Evolutionary conservation across 768 basidiomycete species (phyloP).

Genomic region (Tylopilus subfusipes): DNA sequence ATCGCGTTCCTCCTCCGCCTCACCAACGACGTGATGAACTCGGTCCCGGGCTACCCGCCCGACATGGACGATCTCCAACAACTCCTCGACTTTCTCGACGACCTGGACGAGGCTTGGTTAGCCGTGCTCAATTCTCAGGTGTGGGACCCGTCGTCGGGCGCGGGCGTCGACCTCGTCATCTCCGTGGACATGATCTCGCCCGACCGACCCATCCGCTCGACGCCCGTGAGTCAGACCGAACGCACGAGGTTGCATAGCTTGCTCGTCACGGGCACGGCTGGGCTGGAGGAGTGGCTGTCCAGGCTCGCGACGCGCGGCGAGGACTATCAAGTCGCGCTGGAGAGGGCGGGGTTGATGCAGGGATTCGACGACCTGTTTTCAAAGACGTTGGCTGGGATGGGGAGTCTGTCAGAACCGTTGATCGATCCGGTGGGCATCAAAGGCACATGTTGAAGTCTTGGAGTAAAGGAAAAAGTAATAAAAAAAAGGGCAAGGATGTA

Average conservation of each 20-base stretch:
- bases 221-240: constrained; percentile 66
- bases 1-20: constrained; percentile 66
- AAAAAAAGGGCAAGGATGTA: neutral
- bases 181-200: constrained; percentile 35
- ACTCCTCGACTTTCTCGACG: constrained; percentile 64
- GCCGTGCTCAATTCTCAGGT: constrained; percentile 59
- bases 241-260: constrained; percentile 66
- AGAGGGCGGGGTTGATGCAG: constrained; percentile 53
- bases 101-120: constrained; percentile 74
- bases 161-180: constrained; percentile 40
- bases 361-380: constrained; percentile 63
- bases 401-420: constrained; percentile 37
- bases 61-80: constrained; percentile 42
- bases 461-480: neutral
- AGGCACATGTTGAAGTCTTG: constrained; percentile 18
- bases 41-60: constrained; percentile 60
- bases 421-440: constrained; percentile 21
- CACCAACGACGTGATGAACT: constrained; percentile 60
- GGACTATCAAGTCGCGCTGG: constrained; percentile 38
- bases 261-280: constrained; percentile 54
- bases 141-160: constrained; percentile 55
- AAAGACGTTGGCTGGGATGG: constrained; percentile 58
- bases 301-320: constrained; percentile 26
- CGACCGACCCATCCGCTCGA: constrained; percentile 33
- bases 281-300: constrained; percentile 67